phyloP scores from a whole-genome alignment of 1,284 basidiomycete species.

The Moesziomyces antarcticus region DNA sequence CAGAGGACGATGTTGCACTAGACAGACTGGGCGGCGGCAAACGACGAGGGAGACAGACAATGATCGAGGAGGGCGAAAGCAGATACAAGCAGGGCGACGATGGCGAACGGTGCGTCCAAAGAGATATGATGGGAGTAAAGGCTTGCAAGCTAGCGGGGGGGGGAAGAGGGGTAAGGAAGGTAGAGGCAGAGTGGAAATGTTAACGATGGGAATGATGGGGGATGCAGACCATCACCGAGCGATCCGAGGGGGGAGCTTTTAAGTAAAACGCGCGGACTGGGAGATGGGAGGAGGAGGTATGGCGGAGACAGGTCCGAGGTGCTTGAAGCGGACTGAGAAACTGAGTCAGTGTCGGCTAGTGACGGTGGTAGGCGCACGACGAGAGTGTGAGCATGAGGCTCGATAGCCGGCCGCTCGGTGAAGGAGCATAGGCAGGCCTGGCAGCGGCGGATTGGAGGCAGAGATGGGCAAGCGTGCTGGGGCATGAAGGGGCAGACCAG shows the following conservation, averaged over 20 bases:
- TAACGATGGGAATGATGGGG: slow-evolving; percentile 22
- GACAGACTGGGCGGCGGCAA: not conserved
- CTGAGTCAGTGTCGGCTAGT: slow-evolving; percentile 23
- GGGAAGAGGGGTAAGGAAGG: slow-evolving; percentile 11
- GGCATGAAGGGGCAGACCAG: not conserved
- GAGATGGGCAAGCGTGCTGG: too few relatives aligned
- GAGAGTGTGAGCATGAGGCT: slow-evolving; percentile 3
- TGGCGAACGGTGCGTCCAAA: slow-evolving; percentile 9
- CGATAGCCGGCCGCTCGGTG: not conserved
- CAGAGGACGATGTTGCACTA: slow-evolving; percentile 2
- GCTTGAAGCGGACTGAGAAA: slow-evolving; percentile 36
- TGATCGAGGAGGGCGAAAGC: slow-evolving; percentile 23
- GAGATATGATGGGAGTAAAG: slow-evolving; percentile 42
- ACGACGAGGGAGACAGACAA: slow-evolving; percentile 10
- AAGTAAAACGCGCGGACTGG: slow-evolving; percentile 28
- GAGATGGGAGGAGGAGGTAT: slow-evolving; percentile 29
- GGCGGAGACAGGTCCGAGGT: slow-evolving; percentile 39
- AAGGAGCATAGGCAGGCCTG: not conserved
- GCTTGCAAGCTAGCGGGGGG: slow-evolving; percentile 1
- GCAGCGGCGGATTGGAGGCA: not conserved
- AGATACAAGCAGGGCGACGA: slow-evolving; percentile 16
- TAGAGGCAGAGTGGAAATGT: slow-evolving; percentile 25
- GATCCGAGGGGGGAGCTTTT: slow-evolving; percentile 46
- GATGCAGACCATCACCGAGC: slow-evolving; percentile 44
- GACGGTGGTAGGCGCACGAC: slow-evolving; percentile 15